These are phyloP conservation scores for Candida qinlingensis DNA, from an alignment of 805 yeast genomes.

Conservation along the genomic window DNA sequence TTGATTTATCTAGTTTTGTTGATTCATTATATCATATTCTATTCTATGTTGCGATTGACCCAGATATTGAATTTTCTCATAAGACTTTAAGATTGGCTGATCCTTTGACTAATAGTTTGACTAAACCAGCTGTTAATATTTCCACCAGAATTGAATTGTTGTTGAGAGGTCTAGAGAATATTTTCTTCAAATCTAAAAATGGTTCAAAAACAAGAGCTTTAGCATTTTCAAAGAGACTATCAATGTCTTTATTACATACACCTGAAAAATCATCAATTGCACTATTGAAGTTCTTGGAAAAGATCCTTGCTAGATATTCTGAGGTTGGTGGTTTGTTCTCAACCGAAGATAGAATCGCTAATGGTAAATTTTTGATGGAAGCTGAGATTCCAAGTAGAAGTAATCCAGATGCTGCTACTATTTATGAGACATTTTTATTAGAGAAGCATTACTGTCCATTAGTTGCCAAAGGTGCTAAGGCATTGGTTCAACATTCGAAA, in stretches of 20 bases:
- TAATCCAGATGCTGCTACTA: conserved; percentile 81
- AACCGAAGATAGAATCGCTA: conserved; percentile 82
- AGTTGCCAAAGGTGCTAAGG: conserved; percentile 61
- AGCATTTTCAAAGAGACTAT: conserved; percentile 79
- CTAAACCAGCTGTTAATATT: conserved; percentile 73
- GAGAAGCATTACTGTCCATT: conserved; percentile 80
- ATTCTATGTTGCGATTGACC: conserved; percentile 64
- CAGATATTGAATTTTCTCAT: conserved; percentile 82
- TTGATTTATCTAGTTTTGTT: conserved; percentile 79
- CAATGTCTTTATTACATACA: conserved; percentile 59
- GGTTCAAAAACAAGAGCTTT: conserved; percentile 64
- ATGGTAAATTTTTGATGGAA: conserved; percentile 69
- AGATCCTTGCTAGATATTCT: conserved; percentile 65
- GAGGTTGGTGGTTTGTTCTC: conserved; percentile 71
- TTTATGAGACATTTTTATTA: conserved; percentile 82
- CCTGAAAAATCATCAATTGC: conserved; percentile 90
- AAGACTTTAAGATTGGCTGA: conserved; percentile 77
- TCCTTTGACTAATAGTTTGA: conserved; percentile 47
- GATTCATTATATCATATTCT: conserved; percentile 67
- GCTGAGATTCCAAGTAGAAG: conserved; percentile 64
- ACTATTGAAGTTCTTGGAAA: conserved; percentile 68
- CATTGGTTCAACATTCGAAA: conserved; percentile 25
- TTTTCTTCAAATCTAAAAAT: conserved; percentile 71
- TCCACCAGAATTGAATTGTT: conserved; percentile 86
- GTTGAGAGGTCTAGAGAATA: conserved; percentile 68